A percentile compares a stretch with the other conserved stretches of the same genome.
Evolutionary conservation across 768 basidiomycete genomes (phyloP).

Genomic region (Serpula lacrymans): DNA sequence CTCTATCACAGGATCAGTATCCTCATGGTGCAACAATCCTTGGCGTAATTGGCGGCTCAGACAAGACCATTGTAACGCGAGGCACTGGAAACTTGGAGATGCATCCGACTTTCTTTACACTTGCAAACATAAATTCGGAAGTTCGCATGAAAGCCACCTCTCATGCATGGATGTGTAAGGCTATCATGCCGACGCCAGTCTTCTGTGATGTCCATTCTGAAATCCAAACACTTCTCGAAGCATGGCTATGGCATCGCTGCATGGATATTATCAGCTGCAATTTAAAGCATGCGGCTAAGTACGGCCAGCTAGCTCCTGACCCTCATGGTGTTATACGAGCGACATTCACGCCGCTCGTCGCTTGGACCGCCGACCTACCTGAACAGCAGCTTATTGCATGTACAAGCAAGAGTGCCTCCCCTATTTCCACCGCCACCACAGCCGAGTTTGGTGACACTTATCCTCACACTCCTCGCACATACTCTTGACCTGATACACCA

Average conservation of each 20-base stretch:
- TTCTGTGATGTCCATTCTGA: constrained; percentile 19
- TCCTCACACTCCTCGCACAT: constrained; percentile 4
- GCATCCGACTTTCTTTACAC: too few species aligned
- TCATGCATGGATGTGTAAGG: constrained; percentile 20
- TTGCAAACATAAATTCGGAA: too few species aligned
- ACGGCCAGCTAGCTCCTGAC: constrained; percentile 25
- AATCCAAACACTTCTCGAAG: constrained; percentile 18
- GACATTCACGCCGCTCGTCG: constrained; percentile 5
- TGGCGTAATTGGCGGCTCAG: constrained; percentile 23
- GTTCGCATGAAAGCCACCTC: too few species aligned
- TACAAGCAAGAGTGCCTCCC: constrained; percentile 6
- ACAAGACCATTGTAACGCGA: constrained; percentile 29
- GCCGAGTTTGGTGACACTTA: constrained; percentile 10
- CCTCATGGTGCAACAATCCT: constrained; percentile 22
- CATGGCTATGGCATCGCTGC: constrained; percentile 23
- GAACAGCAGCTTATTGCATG: too few species aligned
- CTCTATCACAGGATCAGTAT: constrained; percentile 9
- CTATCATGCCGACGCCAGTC: constrained; percentile 22
- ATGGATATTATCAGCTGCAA: constrained; percentile 24
- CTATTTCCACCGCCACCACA: constrained; percentile 6
- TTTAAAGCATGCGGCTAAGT: constrained; percentile 24
- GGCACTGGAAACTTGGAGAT: constrained; percentile 23
- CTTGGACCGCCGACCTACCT: too few species aligned
- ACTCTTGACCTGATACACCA: constrained; percentile 3
- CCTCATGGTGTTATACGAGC: constrained; percentile 6